These are phyloP conservation scores for Thalia dealbata DNA, from an alignment of 176 grass and related monocot species.

Conservation along the genomic window DNA sequence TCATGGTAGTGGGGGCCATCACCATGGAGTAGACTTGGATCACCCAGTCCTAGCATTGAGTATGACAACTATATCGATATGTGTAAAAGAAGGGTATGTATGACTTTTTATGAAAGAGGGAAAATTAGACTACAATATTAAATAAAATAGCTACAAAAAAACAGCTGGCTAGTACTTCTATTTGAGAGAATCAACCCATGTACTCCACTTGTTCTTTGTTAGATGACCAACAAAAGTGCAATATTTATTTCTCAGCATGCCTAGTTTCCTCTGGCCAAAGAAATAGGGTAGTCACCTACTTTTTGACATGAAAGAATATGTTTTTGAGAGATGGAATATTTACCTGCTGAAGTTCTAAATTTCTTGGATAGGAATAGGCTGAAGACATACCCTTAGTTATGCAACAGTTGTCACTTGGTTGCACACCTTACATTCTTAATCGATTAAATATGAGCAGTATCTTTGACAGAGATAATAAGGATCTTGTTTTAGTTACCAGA, in stretches of 20 bases:
- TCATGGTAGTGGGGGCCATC: slow-evolving; percentile 44
- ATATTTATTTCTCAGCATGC: not conserved
- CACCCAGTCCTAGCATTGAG: slow-evolving; percentile 81
- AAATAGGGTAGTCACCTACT: not conserved
- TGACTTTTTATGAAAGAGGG: not conserved
- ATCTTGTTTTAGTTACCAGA: not conserved
- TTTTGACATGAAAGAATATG: not conserved
- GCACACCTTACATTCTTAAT: not conserved
- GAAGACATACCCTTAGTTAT: too few relatives aligned
- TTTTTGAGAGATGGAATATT: too few relatives aligned
- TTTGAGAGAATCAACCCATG: not conserved
- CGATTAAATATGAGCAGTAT: not conserved
- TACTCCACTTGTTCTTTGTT: not conserved
- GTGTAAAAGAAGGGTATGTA: slow-evolving; percentile 91
- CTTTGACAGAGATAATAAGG: not conserved
- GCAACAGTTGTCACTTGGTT: not conserved
- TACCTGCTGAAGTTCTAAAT: too few relatives aligned
- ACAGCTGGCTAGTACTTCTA: not conserved
- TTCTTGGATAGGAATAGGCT: too few relatives aligned
- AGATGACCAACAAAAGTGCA: not conserved
- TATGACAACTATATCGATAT: slow-evolving; percentile 71
- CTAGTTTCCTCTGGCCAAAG: not conserved
- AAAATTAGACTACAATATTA: not conserved
- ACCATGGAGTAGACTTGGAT: slow-evolving; percentile 89
- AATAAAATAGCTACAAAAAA: not conserved